Conservation (phyloP, 805 yeast genomes). For the Starmerella sirachaensis region DNA sequence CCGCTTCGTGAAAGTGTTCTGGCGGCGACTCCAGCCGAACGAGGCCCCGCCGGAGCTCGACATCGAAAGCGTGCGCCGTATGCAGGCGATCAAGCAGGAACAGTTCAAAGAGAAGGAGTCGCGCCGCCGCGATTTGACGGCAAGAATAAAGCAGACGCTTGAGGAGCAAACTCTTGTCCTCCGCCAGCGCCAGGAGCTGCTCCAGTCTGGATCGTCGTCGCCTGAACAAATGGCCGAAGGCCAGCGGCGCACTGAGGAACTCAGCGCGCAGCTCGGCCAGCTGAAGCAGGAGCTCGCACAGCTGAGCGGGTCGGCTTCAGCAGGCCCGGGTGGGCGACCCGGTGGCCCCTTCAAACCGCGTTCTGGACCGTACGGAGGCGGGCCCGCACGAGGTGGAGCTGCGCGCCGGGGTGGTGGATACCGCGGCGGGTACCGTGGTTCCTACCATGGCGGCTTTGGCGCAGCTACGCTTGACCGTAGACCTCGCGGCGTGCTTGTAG, state of each 20-base stretch:
- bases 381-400: slow-evolving; percentile 8
- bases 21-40: slow-evolving; percentile 25
- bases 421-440: slow-evolving; percentile 24
- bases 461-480: slow-evolving; percentile 29
- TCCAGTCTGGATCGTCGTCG: slow-evolving; percentile 24
- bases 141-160: slow-evolving; percentile 27
- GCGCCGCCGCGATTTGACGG: slow-evolving; percentile 29
- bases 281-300: slow-evolving; percentile 29
- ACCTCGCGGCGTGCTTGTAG: slow-evolving; percentile 29
- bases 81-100: slow-evolving; percentile 33
- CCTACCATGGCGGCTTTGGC: slow-evolving; percentile 20
- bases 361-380: background rate
- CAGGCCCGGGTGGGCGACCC: slow-evolving; percentile 7
- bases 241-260: slow-evolving; percentile 22
- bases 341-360: no score
- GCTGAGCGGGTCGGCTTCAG: slow-evolving; percentile 5
- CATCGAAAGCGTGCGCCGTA: slow-evolving; percentile 30
- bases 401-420: slow-evolving; percentile 16
- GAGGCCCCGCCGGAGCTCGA: slow-evolving; percentile 27
- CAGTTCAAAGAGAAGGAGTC: slow-evolving; percentile 32
- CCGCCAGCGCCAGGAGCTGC: slow-evolving; percentile 29
- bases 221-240: slow-evolving; percentile 18
- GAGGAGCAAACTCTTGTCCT: slow-evolving; percentile 30
- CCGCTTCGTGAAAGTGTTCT: slow-evolving; percentile 39
- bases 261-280: slow-evolving; percentile 27